Evolutionary conservation across 1,284 basidiomycete genomes (phyloP).

Genomic region (Sanghuangporus sanghuang): DNA sequence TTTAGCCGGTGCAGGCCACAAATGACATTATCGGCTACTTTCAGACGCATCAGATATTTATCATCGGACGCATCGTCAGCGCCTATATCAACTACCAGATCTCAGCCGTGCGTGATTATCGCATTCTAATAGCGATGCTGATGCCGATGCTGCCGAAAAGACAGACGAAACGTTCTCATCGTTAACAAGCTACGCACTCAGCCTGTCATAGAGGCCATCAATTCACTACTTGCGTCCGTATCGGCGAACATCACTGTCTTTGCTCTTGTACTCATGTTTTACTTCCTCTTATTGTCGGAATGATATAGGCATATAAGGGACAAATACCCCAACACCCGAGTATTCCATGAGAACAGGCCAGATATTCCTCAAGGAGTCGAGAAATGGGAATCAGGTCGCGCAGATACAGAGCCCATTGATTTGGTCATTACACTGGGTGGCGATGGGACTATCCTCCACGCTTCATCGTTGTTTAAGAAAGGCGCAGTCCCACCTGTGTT

Average conservation of each 20-base stretch:
- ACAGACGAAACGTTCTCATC: conserved; percentile 47
- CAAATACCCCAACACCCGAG: conserved; percentile 64
- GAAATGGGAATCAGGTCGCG: conserved; percentile 55
- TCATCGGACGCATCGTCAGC: not conserved
- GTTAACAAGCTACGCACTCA: conserved; percentile 75
- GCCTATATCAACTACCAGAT: not conserved
- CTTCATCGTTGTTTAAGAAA: conserved; percentile 85
- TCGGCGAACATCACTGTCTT: not conserved
- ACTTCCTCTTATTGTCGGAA: not conserved
- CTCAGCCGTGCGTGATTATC: conserved; percentile 3
- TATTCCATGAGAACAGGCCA: conserved; percentile 69
- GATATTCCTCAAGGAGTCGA: conserved; percentile 63
- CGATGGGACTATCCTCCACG: conserved; percentile 94
- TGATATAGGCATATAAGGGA: conserved; percentile 51
- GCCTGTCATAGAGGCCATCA: conserved; percentile 68
- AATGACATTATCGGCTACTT: too few species aligned
- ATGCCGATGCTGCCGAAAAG: conserved; percentile 5
- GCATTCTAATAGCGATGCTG: not conserved
- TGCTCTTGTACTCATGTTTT: not conserved
- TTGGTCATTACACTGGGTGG: conserved; percentile 91
- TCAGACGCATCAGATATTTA: not conserved
- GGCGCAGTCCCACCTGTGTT: conserved; percentile 92
- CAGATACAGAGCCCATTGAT: conserved; percentile 53
- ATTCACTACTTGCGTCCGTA: conserved; percentile 62
- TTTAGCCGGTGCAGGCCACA: too few species aligned